phyloP scores from a whole-genome alignment of 2,329 filamentous ascomycete genomes.

The Talaromyces verruculosus region DNA sequence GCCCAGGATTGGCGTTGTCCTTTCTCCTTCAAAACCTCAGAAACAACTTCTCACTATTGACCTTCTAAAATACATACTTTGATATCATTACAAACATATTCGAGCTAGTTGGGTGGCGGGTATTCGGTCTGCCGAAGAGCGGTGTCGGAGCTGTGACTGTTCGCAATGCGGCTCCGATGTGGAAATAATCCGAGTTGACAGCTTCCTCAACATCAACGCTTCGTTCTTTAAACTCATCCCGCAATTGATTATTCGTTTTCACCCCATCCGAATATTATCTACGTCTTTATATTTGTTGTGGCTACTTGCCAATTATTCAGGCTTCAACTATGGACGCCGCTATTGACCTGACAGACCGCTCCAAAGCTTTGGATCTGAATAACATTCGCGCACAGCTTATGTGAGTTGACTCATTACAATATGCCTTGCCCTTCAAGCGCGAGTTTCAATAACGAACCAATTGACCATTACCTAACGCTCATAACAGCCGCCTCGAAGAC shows the following conservation, averaged over 20 bases:
- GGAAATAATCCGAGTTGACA: not conserved
- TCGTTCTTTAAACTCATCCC: not conserved
- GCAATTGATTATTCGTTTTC: not conserved
- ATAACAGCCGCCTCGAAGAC: conserved; percentile 81
- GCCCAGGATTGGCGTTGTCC: too few relatives aligned
- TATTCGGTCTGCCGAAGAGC: not conserved
- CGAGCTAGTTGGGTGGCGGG: not conserved
- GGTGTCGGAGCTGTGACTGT: not conserved
- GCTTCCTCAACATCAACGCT: not conserved
- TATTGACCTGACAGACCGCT: conserved; percentile 81
- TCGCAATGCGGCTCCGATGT: not conserved
- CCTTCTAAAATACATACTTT: too few relatives aligned
- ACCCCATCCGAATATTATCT: not conserved
- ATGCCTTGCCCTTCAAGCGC: not conserved
- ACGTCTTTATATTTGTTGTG: not conserved
- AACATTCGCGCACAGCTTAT: conserved; percentile 94
- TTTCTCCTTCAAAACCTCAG: not conserved
- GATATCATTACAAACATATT: too few relatives aligned
- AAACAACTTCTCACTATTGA: not conserved
- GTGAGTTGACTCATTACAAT: conserved; percentile 51
- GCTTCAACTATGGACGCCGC: conserved; percentile 72
- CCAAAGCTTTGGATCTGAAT: conserved; percentile 80
- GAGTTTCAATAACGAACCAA: conserved; percentile 9
- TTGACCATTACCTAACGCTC: not conserved
- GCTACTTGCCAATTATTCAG: not conserved